Evolutionary conservation across 768 basidiomycete genomes (phyloP).

Genomic region (Leccinum subgranulosum): DNA sequence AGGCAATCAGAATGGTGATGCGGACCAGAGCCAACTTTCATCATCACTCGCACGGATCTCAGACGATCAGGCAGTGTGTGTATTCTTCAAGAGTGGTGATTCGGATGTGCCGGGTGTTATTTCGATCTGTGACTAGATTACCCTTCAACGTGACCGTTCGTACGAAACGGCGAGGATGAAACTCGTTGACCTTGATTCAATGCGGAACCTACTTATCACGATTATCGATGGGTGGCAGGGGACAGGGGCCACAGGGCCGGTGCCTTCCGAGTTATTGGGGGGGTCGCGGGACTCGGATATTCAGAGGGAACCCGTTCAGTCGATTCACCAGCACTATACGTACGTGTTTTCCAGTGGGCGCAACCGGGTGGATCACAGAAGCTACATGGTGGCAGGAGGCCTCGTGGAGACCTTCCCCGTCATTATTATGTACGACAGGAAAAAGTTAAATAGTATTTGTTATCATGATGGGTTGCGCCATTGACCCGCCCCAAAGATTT

Average conservation of each 20-base stretch:
- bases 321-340: neutral
- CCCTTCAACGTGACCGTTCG: neutral
- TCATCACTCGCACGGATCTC: neutral
- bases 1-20: neutral
- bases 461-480: neutral
- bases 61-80: neutral
- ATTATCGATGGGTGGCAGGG: neutral
- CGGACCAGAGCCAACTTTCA: neutral
- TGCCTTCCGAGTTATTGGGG: neutral
- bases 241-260: neutral
- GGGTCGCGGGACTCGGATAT: neutral
- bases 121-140: neutral
- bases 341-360: neutral
- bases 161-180: neutral
- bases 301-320: neutral
- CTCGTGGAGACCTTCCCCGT: neutral
- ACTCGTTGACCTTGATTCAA: neutral
- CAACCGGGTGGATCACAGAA: neutral
- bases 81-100: no score
- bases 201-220: neutral
- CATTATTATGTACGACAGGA: neutral
- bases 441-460: neutral
- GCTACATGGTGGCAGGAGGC: neutral
- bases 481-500: neutral
- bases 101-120: neutral